These are phyloP conservation scores for Aureobasidium vineae DNA, from an alignment of 2,329 filamentous ascomycete species.

Conservation along the genomic window DNA sequence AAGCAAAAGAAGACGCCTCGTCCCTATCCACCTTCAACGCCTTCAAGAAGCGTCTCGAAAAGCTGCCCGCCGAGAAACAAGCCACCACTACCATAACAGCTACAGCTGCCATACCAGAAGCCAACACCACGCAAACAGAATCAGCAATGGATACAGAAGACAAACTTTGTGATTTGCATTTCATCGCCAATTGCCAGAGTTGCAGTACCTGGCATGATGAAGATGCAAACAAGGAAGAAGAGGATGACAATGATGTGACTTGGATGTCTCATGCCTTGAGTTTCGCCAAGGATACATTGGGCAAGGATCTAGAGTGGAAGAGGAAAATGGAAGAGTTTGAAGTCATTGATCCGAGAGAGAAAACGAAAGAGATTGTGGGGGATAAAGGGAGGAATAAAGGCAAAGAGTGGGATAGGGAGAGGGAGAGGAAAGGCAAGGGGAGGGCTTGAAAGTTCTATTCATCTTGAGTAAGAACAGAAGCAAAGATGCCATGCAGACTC, in stretches of 20 bases:
- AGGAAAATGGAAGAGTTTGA: conserved; percentile 83
- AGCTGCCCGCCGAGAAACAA: conserved; percentile 30
- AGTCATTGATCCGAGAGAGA: conserved; percentile 85
- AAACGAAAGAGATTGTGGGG: conserved; percentile 61
- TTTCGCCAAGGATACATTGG: conserved; percentile 85
- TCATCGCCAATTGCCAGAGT: conserved; percentile 92
- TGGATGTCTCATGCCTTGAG: conserved; percentile 87
- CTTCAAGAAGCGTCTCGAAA: conserved; percentile 75
- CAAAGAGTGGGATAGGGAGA: conserved; percentile 43
- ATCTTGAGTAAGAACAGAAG: too few species aligned
- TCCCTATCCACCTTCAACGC: conserved; percentile 70
- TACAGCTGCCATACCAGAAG: conserved; percentile 13
- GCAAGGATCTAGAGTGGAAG: conserved; percentile 87
- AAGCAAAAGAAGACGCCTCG: conserved; percentile 52
- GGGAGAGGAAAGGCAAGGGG: conserved; percentile 5
- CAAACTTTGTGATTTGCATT: conserved; percentile 85
- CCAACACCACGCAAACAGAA: conserved; percentile 4
- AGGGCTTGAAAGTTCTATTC: neutral
- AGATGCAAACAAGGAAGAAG: conserved; percentile 58
- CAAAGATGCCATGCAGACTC: too few species aligned
- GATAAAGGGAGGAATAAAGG: conserved; percentile 55
- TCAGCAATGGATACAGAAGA: conserved; percentile 64
- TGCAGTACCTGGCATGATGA: conserved; percentile 80
- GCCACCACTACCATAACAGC: neutral
- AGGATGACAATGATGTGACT: conserved; percentile 58